Percentiles rank a stretch among this genome's conserved stretches.
Conservation (phyloP, 2,329 filamentous ascomycete genomes). For the Helminthosporium solani region DNA sequence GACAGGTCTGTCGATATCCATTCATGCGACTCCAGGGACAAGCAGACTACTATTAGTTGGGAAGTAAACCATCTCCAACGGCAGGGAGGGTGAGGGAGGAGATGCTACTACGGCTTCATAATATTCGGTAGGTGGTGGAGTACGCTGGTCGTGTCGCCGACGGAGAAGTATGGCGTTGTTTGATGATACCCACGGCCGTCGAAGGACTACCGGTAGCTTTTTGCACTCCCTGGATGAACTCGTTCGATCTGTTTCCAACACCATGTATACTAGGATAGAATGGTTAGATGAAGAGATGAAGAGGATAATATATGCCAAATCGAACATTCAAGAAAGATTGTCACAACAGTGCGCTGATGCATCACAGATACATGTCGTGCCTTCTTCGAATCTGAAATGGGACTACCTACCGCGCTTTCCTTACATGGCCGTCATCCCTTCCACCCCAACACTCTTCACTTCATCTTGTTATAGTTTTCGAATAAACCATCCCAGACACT, state of each 20-base stretch:
- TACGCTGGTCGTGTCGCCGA: background rate
- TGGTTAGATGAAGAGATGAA: background rate
- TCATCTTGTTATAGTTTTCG: no score
- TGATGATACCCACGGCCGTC: constrained; percentile 13
- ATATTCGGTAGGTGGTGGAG: background rate
- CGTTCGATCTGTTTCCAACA: background rate
- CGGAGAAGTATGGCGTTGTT: background rate
- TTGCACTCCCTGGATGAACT: background rate
- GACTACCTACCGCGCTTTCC: background rate
- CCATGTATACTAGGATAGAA: no score
- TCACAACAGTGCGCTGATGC: no score
- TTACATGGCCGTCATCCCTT: no score
- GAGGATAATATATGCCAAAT: background rate
- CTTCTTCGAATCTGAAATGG: no score
- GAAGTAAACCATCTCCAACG: background rate
- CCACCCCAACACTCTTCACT: no score
- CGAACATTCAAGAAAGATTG: background rate
- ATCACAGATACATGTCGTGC: no score
- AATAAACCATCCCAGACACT: no score
- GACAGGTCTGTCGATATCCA: constrained; percentile 32
- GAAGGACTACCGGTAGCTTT: constrained; percentile 10
- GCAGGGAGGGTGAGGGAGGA: background rate
- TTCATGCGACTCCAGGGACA: constrained; percentile 30
- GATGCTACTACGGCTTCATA: background rate
- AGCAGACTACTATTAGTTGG: constrained; percentile 18